A percentile compares a stretch with the other conserved stretches of the same genome.
These are phyloP conservation scores for Ogataea chonburiensis DNA, from an alignment of 805 yeast genomes.

Conservation along the genomic window DNA sequence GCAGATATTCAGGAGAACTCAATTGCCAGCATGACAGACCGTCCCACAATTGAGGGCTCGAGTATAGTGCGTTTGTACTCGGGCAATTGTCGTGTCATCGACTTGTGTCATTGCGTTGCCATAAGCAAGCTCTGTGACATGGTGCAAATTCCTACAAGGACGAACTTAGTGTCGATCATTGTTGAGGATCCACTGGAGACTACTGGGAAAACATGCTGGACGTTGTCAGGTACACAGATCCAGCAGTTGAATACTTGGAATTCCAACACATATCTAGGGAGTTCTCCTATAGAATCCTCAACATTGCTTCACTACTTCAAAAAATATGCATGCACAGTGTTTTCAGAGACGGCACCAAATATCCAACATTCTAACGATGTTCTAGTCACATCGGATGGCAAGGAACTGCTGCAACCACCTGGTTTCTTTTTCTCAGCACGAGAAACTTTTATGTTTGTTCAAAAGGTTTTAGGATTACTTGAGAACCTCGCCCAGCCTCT, in stretches of 20 bases:
- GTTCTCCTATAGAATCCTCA: background rate
- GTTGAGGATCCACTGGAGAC: slow-evolving; percentile 5
- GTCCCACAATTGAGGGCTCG: slow-evolving; percentile 8
- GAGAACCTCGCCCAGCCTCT: background rate
- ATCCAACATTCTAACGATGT: too few species aligned
- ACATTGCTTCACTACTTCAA: background rate
- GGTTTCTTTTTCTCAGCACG: background rate
- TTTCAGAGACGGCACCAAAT: background rate
- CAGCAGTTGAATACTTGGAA: too few species aligned
- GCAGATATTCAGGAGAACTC: slow-evolving; percentile 10
- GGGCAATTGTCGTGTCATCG: slow-evolving; percentile 12
- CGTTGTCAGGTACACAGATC: background rate
- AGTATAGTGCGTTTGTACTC: slow-evolving; percentile 13
- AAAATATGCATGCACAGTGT: background rate
- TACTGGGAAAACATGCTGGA: background rate
- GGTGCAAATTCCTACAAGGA: slow-evolving; percentile 7
- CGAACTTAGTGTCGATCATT: slow-evolving; percentile 4
- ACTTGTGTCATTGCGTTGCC: slow-evolving; percentile 8
- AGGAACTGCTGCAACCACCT: background rate
- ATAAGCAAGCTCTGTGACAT: slow-evolving; percentile 9
- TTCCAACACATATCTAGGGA: background rate
- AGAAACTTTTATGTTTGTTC: background rate
- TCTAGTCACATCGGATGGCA: background rate
- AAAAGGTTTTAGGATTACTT: too few species aligned
- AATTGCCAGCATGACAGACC: background rate